Percentiles rank a stretch among this genome's conserved stretches.
Conservation (phyloP, 2,329 filamentous ascomycete species). For the Botryotinia globosa region DNA sequence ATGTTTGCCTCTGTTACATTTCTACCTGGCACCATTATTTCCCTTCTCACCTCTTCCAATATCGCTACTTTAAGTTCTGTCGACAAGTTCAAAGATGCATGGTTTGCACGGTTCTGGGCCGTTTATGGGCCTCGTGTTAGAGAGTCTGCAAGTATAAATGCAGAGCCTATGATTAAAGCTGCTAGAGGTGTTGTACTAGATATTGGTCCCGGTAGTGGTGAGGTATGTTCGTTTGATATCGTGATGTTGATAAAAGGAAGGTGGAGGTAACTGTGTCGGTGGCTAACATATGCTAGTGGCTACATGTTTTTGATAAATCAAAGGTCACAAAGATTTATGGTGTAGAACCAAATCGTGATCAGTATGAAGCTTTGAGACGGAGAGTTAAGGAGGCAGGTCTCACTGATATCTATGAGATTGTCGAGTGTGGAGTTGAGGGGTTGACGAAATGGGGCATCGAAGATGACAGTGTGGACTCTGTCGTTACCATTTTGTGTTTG, state of each 20-base stretch:
- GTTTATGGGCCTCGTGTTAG: constrained; percentile 51
- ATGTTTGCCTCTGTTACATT: constrained; percentile 48
- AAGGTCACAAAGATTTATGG: constrained; percentile 51
- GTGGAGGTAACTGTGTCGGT: constrained; percentile 34
- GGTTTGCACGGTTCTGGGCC: constrained; percentile 63
- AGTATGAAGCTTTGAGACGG: constrained; percentile 48
- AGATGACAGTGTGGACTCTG: constrained; percentile 40
- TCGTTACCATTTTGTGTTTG: constrained; percentile 36
- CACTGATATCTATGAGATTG: constrained; percentile 56
- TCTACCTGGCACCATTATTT: constrained; percentile 50
- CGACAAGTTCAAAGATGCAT: constrained; percentile 41
- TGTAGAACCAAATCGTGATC: constrained; percentile 59
- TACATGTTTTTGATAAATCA: constrained; percentile 20
- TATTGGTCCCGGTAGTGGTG: constrained; percentile 59
- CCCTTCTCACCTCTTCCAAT: constrained; percentile 42
- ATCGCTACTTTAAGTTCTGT: constrained; percentile 44
- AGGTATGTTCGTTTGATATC: constrained; percentile 56
- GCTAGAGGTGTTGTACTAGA: constrained; percentile 44
- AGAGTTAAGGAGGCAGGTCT: constrained; percentile 53
- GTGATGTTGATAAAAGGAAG: constrained; percentile 30
- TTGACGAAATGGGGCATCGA: constrained; percentile 46
- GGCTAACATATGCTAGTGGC: constrained; percentile 48
- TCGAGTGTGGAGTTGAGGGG: constrained; percentile 61
- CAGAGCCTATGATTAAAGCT: constrained; percentile 44
- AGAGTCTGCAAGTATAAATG: constrained; percentile 41